These are phyloP conservation scores for Candida takata DNA, from an alignment of 805 yeast genomes.

Conservation along the genomic window DNA sequence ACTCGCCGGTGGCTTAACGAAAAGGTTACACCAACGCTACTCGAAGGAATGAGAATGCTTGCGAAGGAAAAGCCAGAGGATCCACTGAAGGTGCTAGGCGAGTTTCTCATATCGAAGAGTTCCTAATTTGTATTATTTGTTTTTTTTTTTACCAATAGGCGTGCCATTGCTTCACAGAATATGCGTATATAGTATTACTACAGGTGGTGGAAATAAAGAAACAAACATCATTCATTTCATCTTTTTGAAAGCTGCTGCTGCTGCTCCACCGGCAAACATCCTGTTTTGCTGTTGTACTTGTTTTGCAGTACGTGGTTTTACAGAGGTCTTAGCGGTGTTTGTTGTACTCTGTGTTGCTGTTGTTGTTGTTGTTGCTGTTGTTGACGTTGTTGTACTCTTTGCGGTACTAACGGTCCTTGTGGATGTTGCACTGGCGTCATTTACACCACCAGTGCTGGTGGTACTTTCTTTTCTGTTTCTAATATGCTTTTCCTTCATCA, in stretches of 20 bases:
- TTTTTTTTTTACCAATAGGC: too few species aligned
- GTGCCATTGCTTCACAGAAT: too few species aligned
- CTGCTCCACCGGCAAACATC: conserved; percentile 28
- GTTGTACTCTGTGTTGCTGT: too few species aligned
- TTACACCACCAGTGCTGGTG: not conserved
- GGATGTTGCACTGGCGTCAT: conserved; percentile 1
- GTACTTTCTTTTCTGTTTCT: not conserved
- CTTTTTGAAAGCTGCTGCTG: conserved; percentile 27
- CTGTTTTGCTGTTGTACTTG: conserved; percentile 18
- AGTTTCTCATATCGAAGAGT: conserved; percentile 39
- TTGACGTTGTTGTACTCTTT: conserved; percentile 1
- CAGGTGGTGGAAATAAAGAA: too few species aligned
- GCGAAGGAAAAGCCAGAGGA: conserved; percentile 37
- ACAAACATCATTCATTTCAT: conserved; percentile 1
- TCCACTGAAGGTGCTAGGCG: conserved; percentile 48
- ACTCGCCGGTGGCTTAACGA: conserved; percentile 62
- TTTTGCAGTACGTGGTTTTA: conserved; percentile 5
- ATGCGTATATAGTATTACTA: too few species aligned
- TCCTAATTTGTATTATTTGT: too few species aligned
- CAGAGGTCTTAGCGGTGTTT: conserved; percentile 2
- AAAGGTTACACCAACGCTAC: conserved; percentile 52
- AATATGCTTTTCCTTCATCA: conserved; percentile 29
- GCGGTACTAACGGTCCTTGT: conserved; percentile 2
- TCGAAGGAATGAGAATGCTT: conserved; percentile 40
- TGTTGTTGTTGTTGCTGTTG: conserved; percentile 2